These are phyloP conservation scores for Carex scoparia DNA, from an alignment of 176 grass and related monocot genomes.

Conservation along the genomic window DNA sequence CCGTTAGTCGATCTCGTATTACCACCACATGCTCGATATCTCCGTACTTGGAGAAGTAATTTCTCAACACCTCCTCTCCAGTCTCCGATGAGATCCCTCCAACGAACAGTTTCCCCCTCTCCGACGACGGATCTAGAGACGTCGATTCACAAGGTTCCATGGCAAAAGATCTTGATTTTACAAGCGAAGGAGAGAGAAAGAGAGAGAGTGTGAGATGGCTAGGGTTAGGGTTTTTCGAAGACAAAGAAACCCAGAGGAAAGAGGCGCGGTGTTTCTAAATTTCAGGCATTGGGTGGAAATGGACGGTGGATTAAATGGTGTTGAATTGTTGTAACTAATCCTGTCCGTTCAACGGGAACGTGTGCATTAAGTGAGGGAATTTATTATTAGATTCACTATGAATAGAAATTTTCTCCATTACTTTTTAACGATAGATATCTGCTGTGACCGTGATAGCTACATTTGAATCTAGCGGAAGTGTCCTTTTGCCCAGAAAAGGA, in stretches of 20 bases:
- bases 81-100: conserved; percentile 34
- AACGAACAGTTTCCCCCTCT: conserved; percentile 51
- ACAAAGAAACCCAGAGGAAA: conserved; percentile 27
- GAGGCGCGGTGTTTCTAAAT: conserved; percentile 25
- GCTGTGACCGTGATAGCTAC: background rate
- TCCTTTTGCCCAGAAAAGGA: background rate
- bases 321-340: background rate
- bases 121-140: background rate
- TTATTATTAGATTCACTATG: background rate
- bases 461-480: background rate
- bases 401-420: background rate
- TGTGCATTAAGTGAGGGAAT: conserved; percentile 19
- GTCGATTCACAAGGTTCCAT: background rate
- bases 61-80: conserved; percentile 20
- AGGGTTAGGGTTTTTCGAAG: conserved; percentile 21
- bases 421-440: background rate
- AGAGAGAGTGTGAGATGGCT: background rate
- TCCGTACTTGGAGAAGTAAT: conserved; percentile 49
- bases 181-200: background rate
- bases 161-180: background rate
- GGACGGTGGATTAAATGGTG: background rate
- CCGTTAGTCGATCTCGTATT: conserved; percentile 21
- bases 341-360: background rate
- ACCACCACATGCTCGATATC: conserved; percentile 37
- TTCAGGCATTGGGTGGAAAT: background rate